Base-by-base conservation (phyloP, 1,284 basidiomycete genomes). In the Sphaerobolus stellatus region DNA sequence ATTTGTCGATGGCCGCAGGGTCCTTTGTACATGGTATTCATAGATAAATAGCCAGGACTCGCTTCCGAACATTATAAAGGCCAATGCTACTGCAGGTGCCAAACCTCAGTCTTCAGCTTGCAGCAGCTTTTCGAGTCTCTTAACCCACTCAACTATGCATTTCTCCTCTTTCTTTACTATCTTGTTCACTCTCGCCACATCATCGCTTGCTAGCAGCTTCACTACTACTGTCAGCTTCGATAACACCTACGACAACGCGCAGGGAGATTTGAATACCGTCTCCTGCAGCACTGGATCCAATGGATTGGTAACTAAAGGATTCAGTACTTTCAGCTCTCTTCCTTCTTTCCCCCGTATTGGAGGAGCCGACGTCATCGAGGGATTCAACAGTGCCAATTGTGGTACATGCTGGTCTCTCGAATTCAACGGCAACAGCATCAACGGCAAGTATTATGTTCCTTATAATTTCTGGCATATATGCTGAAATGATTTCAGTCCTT, bases 261-360 rank as follows among this genome's bases (percentile, higher is more conserved):
- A 44, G 27, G 60, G 60, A 30, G 74, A 73, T 0, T 68, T 80
- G 11, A 52, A 56, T 56, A 65, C 62, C n/a, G 77, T 79, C 51
- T 71, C 77, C 16, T 82, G 81, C 67, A 83, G 81, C 7, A 69
- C 79, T 50, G 80, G 80, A 11, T 40, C 50, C 2, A 75, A 81
- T 61, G 81, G 80, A 13, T 71, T 83, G 41, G 56, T 53, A 28
- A 61, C 56, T 43, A 55, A 68, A 54, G 71, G 72, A 55, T 72
- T 58, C 66, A 67, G 64, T 13, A 78, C 73, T 33, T 76, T 80
- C 50, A 71, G 68, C 34, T 63, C 65, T 14, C 62, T 80, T 24
- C 75, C 74, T 5, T 62, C 61, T 1, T 76, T 76, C 68, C 76
- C 79, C 7, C 55, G 68, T 62, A 75, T 80, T 53, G 78, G 78